Conservation (phyloP, 73 alveolate species). For the Tetrahymena elliotti region DNA sequence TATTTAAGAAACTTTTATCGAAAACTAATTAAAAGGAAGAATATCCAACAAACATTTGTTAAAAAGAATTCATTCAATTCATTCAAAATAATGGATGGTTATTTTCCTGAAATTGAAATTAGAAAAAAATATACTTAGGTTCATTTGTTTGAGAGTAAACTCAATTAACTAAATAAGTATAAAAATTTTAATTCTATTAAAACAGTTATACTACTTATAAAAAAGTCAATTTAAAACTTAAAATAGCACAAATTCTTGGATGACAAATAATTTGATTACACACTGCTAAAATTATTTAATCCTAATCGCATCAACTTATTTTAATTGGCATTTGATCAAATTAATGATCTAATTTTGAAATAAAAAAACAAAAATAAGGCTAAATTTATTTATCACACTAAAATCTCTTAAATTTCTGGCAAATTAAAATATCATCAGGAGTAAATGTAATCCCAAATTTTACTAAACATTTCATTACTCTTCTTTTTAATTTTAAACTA, state of each 20-base stretch:
- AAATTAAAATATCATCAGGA: neutral
- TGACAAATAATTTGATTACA: neutral
- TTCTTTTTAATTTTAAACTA: no score
- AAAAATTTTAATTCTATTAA: neutral
- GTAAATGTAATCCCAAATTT: neutral
- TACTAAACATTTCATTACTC: neutral
- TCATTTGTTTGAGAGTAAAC: neutral
- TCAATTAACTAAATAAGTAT: no score
- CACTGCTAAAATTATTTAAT: neutral
- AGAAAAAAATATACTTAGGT: no score
- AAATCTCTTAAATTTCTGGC: neutral
- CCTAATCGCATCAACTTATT: neutral
- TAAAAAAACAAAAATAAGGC: neutral
- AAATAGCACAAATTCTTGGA: neutral
- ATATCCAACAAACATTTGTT: no score
- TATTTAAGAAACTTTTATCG: neutral
- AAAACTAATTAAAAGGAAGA: neutral
- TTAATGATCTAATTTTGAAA: neutral
- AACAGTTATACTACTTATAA: neutral
- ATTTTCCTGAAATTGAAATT: no score
- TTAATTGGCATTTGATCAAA: neutral
- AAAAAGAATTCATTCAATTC: no score
- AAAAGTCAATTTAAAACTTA: neutral
- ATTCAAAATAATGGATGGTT: no score
- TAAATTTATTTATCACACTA: no score